Percentiles rank a stretch among this genome's conserved stretches.
Conservation (phyloP, 2,329 filamentous ascomycete species). For the Alternaria postmessia region DNA sequence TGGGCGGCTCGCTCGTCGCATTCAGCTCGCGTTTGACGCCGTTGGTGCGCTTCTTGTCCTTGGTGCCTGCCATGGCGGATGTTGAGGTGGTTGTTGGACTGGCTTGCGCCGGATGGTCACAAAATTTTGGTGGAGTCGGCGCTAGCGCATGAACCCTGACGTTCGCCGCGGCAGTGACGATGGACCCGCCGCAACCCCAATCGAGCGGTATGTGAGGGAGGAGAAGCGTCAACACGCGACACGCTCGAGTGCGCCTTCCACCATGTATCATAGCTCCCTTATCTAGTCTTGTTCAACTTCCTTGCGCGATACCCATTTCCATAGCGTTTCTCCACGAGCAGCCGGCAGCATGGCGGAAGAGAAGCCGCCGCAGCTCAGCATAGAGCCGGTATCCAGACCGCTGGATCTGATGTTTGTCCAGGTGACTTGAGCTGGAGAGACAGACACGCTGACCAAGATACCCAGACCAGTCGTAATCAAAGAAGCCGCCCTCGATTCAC, state of each 20-base stretch:
- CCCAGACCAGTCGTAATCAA: constrained; percentile 81
- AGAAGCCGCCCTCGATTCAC: constrained; percentile 95
- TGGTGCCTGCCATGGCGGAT: constrained; percentile 34
- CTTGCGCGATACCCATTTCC: constrained; percentile 13
- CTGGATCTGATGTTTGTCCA: constrained; percentile 53
- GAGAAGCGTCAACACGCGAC: constrained; percentile 16
- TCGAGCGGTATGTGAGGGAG: constrained; percentile 17
- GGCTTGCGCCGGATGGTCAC: constrained; percentile 18
- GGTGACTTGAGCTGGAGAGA: not conserved
- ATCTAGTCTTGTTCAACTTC: constrained; percentile 20
- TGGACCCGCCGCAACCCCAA: constrained; percentile 23
- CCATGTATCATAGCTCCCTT: constrained; percentile 33
- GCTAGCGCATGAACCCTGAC: constrained; percentile 34
- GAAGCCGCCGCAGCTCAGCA: constrained; percentile 37
- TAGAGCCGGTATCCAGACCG: constrained; percentile 52
- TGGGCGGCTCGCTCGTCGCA: constrained; percentile 33
- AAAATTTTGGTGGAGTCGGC: constrained; percentile 36
- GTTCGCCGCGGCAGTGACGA: constrained; percentile 30
- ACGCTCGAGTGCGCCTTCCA: constrained; percentile 13
- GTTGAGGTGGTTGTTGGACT: constrained; percentile 2
- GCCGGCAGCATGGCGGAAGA: constrained; percentile 47
- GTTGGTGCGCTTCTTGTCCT: constrained; percentile 34
- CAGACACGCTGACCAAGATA: constrained; percentile 15
- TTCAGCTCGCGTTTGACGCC: constrained; percentile 35
- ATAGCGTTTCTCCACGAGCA: not conserved